Base-by-base conservation (phyloP, 2,329 filamentous ascomycete genomes). In the Hysterium pulicare region DNA sequence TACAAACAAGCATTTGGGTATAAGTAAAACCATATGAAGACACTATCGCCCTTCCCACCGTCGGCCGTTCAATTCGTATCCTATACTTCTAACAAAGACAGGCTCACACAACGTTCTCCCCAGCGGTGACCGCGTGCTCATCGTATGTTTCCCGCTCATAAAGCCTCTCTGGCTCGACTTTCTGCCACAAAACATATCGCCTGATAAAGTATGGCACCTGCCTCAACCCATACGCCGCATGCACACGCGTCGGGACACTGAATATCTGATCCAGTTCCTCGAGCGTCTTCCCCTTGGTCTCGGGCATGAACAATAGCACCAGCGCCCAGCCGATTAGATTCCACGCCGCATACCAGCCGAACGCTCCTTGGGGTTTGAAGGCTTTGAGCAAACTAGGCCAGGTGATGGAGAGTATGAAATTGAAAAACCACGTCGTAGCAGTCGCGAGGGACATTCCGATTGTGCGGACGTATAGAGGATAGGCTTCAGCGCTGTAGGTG, bases 391-490 rank as follows among this genome's bases (percentile, higher is more conserved):
- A 55, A 0, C 70, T 69, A 1, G 77, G 77, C 75, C 76, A 80
- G 2, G 75, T 77, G 11, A 78, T 69, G 0, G 70, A 70, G 1
- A 78, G 64, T 13, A 76, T 59, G 46, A 73, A 75, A 57, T 81
- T 80, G 67, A 79, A 79, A 43, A 76, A 74, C 76, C 77, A 80
- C 19, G 72, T 77, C 35, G 74, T 78, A 0, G 76, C 74, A 0
- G 76, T 79, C 0, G 71, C 77, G 54, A 66, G 63, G 3, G 54
- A 58, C 66, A 68, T 68, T 17, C 66, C 66, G 21, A 66, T 44
- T 30, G 71, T 69, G 48, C 71, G 68, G 32, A 72, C 62, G 30
- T 71, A 70, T 15, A 72, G 64, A 0, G 71, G 71, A 53, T 71
- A 73, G 0, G 63, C 58, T 42, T 74, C 71, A 11, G 71, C 71